Evolutionary conservation across 2,329 filamentous ascomycete genomes (phyloP).

Genomic region (Lachnellula subtilissima): DNA sequence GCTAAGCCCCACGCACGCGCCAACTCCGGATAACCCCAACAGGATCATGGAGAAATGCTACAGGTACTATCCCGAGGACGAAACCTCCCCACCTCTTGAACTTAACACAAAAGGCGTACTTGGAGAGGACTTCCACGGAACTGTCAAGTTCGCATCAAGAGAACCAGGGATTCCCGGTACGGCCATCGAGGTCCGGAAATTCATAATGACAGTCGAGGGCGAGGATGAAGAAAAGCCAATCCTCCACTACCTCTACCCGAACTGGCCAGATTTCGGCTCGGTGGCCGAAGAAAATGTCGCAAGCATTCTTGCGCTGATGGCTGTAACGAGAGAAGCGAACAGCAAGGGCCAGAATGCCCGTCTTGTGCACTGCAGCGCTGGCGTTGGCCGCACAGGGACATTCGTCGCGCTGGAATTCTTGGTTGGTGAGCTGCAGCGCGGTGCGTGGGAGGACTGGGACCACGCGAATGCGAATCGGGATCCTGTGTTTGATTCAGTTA

Average conservation of each 20-base stretch:
- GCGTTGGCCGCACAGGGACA: slow-evolving; percentile 88
- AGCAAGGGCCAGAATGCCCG: slow-evolving; percentile 61
- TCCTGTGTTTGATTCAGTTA: slow-evolving; percentile 72
- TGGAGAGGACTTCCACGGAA: slow-evolving; percentile 62
- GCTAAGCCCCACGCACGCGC: slow-evolving; percentile 78
- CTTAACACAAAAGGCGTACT: slow-evolving; percentile 63
- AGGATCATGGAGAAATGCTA: slow-evolving; percentile 75
- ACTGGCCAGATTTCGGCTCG: slow-evolving; percentile 88
- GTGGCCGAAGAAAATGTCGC: slow-evolving; percentile 64
- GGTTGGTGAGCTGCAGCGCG: slow-evolving; percentile 72
- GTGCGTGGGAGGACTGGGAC: slow-evolving; percentile 41
- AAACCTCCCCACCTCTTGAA: slow-evolving; percentile 46
- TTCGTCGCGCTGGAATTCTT: slow-evolving; percentile 97
- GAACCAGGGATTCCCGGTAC: slow-evolving; percentile 49
- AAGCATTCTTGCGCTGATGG: slow-evolving; percentile 65
- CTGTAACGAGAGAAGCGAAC: slow-evolving; percentile 57
- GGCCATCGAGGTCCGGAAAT: slow-evolving; percentile 68
- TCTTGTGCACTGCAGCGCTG: slow-evolving; percentile 83
- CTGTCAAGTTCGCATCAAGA: slow-evolving; percentile 55
- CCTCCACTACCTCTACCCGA: slow-evolving; percentile 80
- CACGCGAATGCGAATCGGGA: slow-evolving; percentile 47
- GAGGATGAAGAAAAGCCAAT: slow-evolving; percentile 56
- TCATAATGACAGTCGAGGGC: slow-evolving; percentile 48
- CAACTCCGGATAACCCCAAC: slow-evolving; percentile 21
- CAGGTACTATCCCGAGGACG: slow-evolving; percentile 71